These are phyloP conservation scores for Didymella pinodella DNA, from an alignment of 2,329 filamentous ascomycete species.

Conservation along the genomic window DNA sequence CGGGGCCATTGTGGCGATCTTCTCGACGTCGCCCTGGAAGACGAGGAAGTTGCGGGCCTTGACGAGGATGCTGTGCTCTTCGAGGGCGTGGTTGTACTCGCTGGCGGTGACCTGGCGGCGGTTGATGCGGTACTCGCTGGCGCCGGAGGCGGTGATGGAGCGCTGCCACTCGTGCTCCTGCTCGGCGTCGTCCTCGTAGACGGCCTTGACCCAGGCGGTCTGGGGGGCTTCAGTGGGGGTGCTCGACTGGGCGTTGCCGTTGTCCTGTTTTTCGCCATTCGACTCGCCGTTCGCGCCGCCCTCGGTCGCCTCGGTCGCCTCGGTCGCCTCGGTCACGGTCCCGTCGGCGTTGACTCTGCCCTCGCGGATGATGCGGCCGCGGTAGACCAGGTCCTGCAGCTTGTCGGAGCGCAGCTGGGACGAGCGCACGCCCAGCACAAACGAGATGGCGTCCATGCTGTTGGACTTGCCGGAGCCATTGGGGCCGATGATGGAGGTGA, in stretches of 20 bases:
- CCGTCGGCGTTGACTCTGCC: slow-evolving; percentile 93
- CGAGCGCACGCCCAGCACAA: slow-evolving; percentile 97
- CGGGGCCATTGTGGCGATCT: slow-evolving; percentile 92
- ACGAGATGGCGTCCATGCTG: slow-evolving; percentile 99
- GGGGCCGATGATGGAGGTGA: slow-evolving; percentile 98
- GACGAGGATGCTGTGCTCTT: slow-evolving; percentile 95
- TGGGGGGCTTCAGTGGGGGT: slow-evolving; percentile 81
- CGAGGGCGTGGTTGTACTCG: slow-evolving; percentile 91
- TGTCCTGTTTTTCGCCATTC: slow-evolving; percentile 57
- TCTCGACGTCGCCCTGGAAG: slow-evolving; percentile 97
- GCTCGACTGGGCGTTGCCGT: slow-evolving; percentile 63
- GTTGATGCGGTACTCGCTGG: slow-evolving; percentile 97
- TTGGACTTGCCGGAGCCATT: slow-evolving; percentile 99
- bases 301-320: slow-evolving; percentile 39
- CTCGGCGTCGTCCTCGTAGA: slow-evolving; percentile 96
- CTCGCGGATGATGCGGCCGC: slow-evolving; percentile 89
- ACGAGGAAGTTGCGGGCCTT: slow-evolving; percentile 98
- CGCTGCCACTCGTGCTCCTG: slow-evolving; percentile 97
- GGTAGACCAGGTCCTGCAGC: slow-evolving; percentile 93
- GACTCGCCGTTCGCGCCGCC: slow-evolving; percentile 52
- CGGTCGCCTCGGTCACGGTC: slow-evolving; percentile 63
- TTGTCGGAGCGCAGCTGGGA: slow-evolving; percentile 96
- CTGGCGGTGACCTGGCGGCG: slow-evolving; percentile 86
- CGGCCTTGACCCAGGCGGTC: slow-evolving; percentile 98
- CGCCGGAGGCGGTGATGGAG: slow-evolving; percentile 84